Conservation (phyloP, 176 grass and related monocot genomes). For the Themeda triandra region DNA sequence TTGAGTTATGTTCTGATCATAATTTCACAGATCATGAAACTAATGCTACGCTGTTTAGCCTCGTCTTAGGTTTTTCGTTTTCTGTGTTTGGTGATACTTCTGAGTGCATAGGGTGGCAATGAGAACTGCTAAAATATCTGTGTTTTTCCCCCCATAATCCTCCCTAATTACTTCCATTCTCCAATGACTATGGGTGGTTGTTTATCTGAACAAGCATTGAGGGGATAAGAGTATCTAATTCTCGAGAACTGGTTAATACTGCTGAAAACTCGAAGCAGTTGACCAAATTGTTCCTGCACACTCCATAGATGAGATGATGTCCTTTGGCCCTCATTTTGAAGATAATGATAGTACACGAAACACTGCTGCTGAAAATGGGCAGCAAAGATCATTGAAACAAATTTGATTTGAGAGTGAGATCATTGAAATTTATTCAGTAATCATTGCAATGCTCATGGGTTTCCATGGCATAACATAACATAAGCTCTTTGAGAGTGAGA, state of each 20-base stretch:
- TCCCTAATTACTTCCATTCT: neutral
- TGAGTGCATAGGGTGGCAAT: neutral
- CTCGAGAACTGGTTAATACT: neutral
- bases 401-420: neutral
- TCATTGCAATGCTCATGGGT: slow-evolving; percentile 33
- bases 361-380: slow-evolving; percentile 21
- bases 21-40: neutral
- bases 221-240: neutral
- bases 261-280: neutral
- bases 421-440: slow-evolving; percentile 26
- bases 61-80: neutral
- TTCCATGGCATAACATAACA: slow-evolving; percentile 34
- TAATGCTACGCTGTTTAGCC: neutral
- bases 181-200: neutral
- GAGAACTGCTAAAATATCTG: neutral
- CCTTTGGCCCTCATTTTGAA: neutral
- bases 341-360: neutral
- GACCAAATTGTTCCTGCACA: neutral
- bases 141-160: neutral
- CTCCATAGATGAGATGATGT: neutral
- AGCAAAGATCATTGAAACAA: neutral
- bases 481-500: neutral
- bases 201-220: neutral
- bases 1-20: no score
- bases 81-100: neutral